These are phyloP conservation scores for Beauveria rudraprayagi DNA, from an alignment of 2,329 filamentous ascomycete genomes.

Conservation along the genomic window DNA sequence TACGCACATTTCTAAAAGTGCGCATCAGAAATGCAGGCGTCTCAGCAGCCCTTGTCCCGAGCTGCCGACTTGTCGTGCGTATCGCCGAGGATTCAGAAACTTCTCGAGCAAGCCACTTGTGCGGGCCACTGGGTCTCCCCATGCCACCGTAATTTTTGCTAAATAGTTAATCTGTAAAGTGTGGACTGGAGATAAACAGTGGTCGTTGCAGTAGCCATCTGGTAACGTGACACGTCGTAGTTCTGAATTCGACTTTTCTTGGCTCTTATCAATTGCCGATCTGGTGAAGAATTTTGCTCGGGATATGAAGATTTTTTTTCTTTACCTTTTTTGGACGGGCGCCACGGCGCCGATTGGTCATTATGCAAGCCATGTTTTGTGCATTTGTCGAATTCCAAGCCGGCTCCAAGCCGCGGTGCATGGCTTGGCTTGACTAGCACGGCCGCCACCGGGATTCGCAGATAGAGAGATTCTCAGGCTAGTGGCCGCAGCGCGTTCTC, in stretches of 20 bases:
- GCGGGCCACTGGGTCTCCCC: constrained; percentile 3
- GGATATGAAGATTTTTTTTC: background rate
- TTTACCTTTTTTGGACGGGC: constrained; percentile 4
- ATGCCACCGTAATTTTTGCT: background rate
- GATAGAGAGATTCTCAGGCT: background rate
- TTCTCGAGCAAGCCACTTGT: background rate
- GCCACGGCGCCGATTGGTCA: constrained; percentile 3
- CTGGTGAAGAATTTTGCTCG: background rate
- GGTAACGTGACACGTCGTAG: background rate
- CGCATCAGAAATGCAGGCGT: background rate
- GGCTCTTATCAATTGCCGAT: background rate
- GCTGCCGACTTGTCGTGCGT: background rate
- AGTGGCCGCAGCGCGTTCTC: background rate
- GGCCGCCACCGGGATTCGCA: constrained; percentile 1
- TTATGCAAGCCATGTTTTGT: constrained; percentile 5
- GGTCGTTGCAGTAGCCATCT: background rate
- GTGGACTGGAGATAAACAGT: background rate
- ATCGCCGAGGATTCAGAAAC: constrained; percentile 3
- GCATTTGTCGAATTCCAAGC: background rate
- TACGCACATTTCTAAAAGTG: background rate
- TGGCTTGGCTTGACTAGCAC: constrained; percentile 1
- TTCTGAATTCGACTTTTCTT: background rate
- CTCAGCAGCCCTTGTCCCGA: background rate
- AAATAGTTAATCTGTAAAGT: background rate
- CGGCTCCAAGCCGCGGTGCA: background rate